Base-by-base conservation (phyloP, 768 basidiomycete genomes). In the Coprinellus micaceus region DNA sequence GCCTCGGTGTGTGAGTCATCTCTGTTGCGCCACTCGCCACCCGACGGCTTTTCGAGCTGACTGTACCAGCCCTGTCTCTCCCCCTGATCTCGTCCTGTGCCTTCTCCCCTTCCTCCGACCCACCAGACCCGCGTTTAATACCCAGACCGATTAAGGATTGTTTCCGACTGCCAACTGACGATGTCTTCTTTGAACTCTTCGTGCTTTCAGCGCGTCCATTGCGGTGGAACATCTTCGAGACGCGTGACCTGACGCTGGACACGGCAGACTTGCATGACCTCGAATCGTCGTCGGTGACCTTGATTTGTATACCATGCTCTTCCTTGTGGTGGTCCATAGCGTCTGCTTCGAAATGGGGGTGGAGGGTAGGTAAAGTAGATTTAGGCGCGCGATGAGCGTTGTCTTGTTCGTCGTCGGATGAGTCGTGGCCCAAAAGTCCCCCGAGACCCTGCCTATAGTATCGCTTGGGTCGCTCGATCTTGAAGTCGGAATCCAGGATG, bases 401-500 rank as follows among this genome's bases (percentile, higher is more conserved):
- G 24, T 28, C 48, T 17, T 24, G 19, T 13, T 50, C 48, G 6
- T 50, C 48, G 48, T 50, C 28, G 2, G 26, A 29, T 17, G 26
- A 33, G 21, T 61, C 61, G 54, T 71, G 69, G 54, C 83, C 81
- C 57, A 88, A 69, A 21, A 94, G 72, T 60, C 85, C 84, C 25
- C 63, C 66, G 28, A 98, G 72, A 4, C 92, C 91, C 63, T 91
- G 88, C 15, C 94, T 85, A 65, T 94, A 94, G 61, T 89, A 89
- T 33, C 96, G 81, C 65, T 83, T 88, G 1, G 96, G 96, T n/a
- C 91, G 83, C 65, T 94, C 85, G 53, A 98, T 93, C 51, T 79
- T 77, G 66, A 99, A 98, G 65, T 94, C 88, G 0, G 82, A 72
- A 67, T 98, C 96, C 51, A 98, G 74, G 39, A 98, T 77, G 71